Evolutionary conservation across 129 eudicot genomes (phyloP).

Genomic region (Ambrosia trifida): DNA sequence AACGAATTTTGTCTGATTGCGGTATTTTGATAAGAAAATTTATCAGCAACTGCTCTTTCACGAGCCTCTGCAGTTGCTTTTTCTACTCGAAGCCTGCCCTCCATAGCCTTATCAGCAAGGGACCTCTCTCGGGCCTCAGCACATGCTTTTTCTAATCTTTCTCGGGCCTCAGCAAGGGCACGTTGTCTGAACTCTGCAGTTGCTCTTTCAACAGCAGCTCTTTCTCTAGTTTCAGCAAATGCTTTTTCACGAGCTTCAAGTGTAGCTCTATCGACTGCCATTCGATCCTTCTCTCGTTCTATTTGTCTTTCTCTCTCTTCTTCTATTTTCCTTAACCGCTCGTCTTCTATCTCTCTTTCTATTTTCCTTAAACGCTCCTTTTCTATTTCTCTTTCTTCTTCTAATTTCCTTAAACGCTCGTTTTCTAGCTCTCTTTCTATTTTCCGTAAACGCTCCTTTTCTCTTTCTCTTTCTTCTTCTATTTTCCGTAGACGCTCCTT

Average conservation of each 20-base stretch:
- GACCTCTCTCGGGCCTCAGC: conserved; percentile 72
- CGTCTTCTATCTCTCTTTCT: conserved; percentile 7
- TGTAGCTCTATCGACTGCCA: conserved; percentile 75
- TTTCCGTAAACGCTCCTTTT: conserved; percentile 9
- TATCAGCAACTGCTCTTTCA: conserved; percentile 65
- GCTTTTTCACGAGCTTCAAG: conserved; percentile 85
- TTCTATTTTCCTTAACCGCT: conserved; percentile 33
- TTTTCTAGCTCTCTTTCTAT: conserved; percentile 55
- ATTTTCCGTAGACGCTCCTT: too few relatives aligned
- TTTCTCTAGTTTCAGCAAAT: conserved; percentile 68
- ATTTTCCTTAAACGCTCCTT: neutral
- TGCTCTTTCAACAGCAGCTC: conserved; percentile 76
- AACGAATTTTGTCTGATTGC: conserved; percentile 64
- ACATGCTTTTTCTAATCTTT: conserved; percentile 86
- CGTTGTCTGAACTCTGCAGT: conserved; percentile 84
- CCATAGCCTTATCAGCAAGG: conserved; percentile 50
- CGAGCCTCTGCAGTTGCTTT: conserved; percentile 68
- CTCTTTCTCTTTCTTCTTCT: neutral
- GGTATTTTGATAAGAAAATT: conserved; percentile 40
- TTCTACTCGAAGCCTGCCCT: conserved; percentile 53
- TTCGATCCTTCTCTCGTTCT: conserved; percentile 93
- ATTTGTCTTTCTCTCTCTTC: conserved; percentile 94
- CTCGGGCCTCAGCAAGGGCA: conserved; percentile 85
- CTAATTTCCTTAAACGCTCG: conserved; percentile 53
- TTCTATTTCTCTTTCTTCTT: conserved; percentile 28